phyloP scores from a whole-genome alignment of 2,329 filamentous ascomycete genomes.

The Herpotrichia juniperi region DNA sequence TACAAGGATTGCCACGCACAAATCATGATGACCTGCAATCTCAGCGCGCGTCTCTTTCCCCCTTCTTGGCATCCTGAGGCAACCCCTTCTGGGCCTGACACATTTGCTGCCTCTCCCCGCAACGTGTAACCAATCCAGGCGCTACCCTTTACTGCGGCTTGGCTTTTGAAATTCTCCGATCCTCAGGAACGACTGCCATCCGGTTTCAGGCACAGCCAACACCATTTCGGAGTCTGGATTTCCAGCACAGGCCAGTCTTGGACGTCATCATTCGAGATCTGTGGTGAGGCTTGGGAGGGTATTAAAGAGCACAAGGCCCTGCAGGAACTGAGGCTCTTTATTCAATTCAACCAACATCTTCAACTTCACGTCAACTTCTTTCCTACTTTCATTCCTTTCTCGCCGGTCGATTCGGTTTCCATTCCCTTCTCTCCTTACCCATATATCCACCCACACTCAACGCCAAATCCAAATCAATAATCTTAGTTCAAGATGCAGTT shows the following conservation, averaged over 20 bases:
- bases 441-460: background rate
- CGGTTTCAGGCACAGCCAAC: constrained; percentile 38
- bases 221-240: background rate
- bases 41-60: background rate
- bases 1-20: background rate
- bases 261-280: background rate
- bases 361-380: constrained; percentile 10
- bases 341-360: constrained; percentile 15
- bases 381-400: constrained; percentile 34
- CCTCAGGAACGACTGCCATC: constrained; percentile 33
- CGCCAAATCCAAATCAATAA: background rate
- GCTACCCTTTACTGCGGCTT: background rate
- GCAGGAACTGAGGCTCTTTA: constrained; percentile 17
- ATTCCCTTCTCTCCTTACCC: constrained; percentile 8
- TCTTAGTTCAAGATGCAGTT: constrained; percentile 40
- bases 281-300: constrained; percentile 7
- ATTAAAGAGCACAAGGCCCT: constrained; percentile 26
- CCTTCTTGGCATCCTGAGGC: constrained; percentile 2
- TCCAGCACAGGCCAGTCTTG: background rate
- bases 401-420: constrained; percentile 37
- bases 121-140: background rate
- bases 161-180: constrained; percentile 5
- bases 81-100: background rate
- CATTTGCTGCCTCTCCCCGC: background rate
- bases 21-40: background rate